Conservation (phyloP, 148 eudicot species). For the Nepenthes gracilis region DNA sequence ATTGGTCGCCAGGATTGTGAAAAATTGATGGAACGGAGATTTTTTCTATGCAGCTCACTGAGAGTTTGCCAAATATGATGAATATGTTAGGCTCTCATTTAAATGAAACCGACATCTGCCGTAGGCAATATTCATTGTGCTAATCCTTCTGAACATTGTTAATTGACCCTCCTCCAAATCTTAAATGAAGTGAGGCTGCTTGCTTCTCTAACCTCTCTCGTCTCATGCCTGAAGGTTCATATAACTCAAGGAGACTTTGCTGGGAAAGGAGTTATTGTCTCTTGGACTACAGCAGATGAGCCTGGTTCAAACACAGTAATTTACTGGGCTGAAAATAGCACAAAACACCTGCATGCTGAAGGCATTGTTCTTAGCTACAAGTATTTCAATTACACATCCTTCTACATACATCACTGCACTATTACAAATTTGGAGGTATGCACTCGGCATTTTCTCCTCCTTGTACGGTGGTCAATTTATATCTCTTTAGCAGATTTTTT, state of each 20-base stretch:
- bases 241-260: constrained; percentile 75
- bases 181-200: too few relatives aligned
- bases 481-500: background rate
- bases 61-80: too few relatives aligned
- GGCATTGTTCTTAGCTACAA: constrained; percentile 48
- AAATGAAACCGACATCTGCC: too few relatives aligned
- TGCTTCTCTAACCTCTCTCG: too few relatives aligned
- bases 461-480: background rate
- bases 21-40: background rate
- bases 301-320: constrained; percentile 51
- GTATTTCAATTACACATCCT: constrained; percentile 65
- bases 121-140: too few relatives aligned
- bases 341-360: constrained; percentile 18
- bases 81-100: too few relatives aligned
- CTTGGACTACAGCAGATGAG: constrained; percentile 72
- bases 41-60: background rate
- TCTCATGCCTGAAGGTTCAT: constrained; percentile 45
- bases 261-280: constrained; percentile 58
- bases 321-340: constrained; percentile 50
- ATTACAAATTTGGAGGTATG: constrained; percentile 53
- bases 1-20: too few relatives aligned
- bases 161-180: too few relatives aligned
- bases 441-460: background rate
- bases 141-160: too few relatives aligned
- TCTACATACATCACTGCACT: constrained; percentile 74